Evolutionary conservation across 441 rosid species (phyloP).

Genomic region (Gossypium aridum): DNA sequence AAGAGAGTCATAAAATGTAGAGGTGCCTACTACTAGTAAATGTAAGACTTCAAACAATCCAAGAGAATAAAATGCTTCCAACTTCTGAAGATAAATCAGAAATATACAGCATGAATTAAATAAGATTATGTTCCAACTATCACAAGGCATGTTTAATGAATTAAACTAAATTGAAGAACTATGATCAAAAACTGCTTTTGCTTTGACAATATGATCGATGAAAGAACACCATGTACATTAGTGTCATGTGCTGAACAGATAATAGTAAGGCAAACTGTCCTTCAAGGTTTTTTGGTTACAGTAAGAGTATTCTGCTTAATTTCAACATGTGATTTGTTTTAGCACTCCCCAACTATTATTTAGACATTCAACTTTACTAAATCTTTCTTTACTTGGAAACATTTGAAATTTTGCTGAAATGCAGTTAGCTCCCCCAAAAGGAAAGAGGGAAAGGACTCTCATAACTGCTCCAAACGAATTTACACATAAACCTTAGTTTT

Average conservation of each 20-base stretch:
- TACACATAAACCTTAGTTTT: not conserved
- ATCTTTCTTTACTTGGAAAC: not conserved
- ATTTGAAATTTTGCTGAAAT: not conserved
- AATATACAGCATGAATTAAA: not conserved
- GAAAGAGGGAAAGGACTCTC: not conserved
- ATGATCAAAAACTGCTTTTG: not conserved
- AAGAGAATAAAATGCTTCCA: not conserved
- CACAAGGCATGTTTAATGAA: not conserved
- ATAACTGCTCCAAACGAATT: not conserved
- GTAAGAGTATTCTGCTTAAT: not conserved
- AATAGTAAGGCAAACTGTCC: not conserved
- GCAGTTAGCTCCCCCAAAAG: not conserved
- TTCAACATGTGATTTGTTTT: not conserved
- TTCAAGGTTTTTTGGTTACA: not conserved
- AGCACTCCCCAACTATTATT: not conserved
- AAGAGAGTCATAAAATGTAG: not conserved
- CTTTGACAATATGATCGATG: not conserved
- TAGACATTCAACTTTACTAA: not conserved
- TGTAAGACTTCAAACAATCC: not conserved
- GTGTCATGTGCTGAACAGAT: not conserved
- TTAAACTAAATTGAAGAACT: not conserved
- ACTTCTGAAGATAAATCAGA: not conserved
- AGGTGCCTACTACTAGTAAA: not conserved
- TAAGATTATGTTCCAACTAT: not conserved
- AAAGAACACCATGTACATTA: not conserved